A percentile compares a stretch with the other conserved stretches of the same genome.
phyloP scores from a whole-genome alignment of 1,284 basidiomycete species.

The Cystobasidium sp. region DNA sequence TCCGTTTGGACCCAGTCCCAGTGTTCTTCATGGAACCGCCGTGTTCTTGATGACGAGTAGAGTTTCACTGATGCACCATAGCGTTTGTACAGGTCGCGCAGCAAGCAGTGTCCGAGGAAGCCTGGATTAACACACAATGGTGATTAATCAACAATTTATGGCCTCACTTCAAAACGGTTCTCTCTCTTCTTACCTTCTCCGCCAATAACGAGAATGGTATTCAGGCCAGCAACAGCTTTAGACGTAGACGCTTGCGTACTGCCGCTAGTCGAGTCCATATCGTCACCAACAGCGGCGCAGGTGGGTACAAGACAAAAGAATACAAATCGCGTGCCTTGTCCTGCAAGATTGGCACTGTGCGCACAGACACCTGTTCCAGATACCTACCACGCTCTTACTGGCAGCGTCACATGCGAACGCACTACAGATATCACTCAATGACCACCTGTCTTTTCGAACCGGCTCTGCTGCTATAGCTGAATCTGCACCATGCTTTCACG shows the following conservation, averaged over 20 bases:
- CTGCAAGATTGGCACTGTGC: no score
- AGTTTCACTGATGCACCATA: slow-evolving; percentile 36
- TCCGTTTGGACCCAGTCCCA: slow-evolving; percentile 36
- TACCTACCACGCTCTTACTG: no score
- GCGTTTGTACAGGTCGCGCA: slow-evolving; percentile 31
- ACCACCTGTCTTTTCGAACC: no score
- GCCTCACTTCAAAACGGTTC: neutral
- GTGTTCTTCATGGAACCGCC: slow-evolving; percentile 12
- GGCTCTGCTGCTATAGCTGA: no score
- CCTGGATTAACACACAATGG: slow-evolving; percentile 5
- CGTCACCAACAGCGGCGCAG: neutral
- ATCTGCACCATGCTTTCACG: no score
- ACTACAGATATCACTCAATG: no score
- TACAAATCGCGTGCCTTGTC: neutral
- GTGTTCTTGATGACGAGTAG: slow-evolving; percentile 38
- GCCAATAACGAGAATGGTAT: slow-evolving; percentile 19
- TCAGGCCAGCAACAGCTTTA: neutral
- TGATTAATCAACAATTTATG: neutral
- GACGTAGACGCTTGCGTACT: slow-evolving; percentile 8
- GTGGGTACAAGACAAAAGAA: neutral
- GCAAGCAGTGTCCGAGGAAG: slow-evolving; percentile 37
- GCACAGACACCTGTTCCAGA: no score
- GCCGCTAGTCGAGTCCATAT: neutral
- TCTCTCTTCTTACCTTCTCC: slow-evolving; percentile 15
- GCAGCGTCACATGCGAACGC: no score